Evolutionary conservation across 2,329 filamentous ascomycete genomes (phyloP).

Genomic region (Lecanicillium sp.): DNA sequence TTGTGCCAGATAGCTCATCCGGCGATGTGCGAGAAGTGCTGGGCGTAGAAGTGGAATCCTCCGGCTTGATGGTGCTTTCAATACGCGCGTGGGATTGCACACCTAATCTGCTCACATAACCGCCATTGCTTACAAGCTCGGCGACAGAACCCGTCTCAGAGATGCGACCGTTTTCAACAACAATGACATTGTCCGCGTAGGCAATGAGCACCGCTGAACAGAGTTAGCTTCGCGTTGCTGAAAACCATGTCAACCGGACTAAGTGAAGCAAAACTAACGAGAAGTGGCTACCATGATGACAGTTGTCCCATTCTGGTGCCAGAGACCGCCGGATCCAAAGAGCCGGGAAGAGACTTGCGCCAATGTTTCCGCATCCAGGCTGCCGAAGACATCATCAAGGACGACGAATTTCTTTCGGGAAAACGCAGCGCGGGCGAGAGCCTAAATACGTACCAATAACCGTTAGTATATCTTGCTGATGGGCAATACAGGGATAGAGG

Average conservation of each 20-base stretch:
- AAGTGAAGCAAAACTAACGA: background rate
- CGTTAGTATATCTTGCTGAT: no score
- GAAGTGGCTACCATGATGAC: background rate
- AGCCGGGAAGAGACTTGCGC: background rate
- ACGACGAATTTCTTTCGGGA: constrained; percentile 1
- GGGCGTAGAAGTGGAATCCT: no score
- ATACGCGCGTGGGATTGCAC: no score
- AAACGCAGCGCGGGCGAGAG: constrained; percentile 7
- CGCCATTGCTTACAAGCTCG: background rate
- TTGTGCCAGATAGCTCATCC: background rate
- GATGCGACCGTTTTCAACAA: background rate
- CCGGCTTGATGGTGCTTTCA: no score
- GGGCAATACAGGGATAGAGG: no score
- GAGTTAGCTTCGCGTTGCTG: no score
- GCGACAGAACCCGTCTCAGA: background rate
- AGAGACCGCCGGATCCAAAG: background rate
- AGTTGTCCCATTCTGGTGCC: background rate
- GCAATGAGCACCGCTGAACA: background rate
- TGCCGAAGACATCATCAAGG: constrained; percentile 11
- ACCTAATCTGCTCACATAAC: no score
- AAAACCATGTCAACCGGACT: no score
- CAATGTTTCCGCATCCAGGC: background rate
- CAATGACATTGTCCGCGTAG: background rate
- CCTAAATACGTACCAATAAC: no score
- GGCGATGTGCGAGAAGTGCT: no score